phyloP scores from a whole-genome alignment of 176 grass and related monocot genomes.

The Oryza nivara region DNA sequence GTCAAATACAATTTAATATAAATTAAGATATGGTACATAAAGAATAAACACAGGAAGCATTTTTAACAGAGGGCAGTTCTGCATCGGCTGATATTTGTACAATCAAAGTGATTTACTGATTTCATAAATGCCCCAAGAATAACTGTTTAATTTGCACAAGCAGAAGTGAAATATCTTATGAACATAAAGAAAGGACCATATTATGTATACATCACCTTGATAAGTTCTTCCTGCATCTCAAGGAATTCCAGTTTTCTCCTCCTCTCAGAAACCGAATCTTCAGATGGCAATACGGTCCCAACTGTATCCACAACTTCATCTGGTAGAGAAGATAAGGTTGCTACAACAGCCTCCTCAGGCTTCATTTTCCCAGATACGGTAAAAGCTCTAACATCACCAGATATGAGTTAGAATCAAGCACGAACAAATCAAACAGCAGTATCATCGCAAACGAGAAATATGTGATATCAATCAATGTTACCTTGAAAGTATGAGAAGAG shows the following conservation, averaged over 20 bases:
- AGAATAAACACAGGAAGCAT: background rate
- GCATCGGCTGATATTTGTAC: slow-evolving; percentile 15
- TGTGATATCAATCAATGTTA: slow-evolving; percentile 35
- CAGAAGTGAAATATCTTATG: slow-evolving; percentile 21
- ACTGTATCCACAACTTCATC: slow-evolving; percentile 99
- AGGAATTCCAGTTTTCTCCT: slow-evolving; percentile 94
- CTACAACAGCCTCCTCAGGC: slow-evolving; percentile 98
- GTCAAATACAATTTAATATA: background rate
- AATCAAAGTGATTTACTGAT: slow-evolving; percentile 1
- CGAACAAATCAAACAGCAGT: slow-evolving; percentile 39
- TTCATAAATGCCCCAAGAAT: background rate
- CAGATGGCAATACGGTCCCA: slow-evolving; percentile 89
- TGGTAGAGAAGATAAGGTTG: slow-evolving; percentile 95
- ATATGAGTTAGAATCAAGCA: slow-evolving; percentile 18
- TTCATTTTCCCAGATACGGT: slow-evolving; percentile 96
- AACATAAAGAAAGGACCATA: slow-evolving; percentile 2
- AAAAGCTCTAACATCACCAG: slow-evolving; percentile 74
- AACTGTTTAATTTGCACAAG: slow-evolving; percentile 33
- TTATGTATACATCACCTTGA: slow-evolving; percentile 65
- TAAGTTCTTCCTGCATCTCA: slow-evolving; percentile 99
- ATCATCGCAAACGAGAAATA: slow-evolving; percentile 17
- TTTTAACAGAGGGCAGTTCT: slow-evolving; percentile 16
- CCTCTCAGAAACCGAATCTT: slow-evolving; percentile 98
- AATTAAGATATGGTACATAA: slow-evolving; percentile 11
- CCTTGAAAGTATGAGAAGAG: slow-evolving; percentile 98